phyloP scores from a whole-genome alignment of 2,329 filamentous ascomycete species.

The Alternaria hordeiaustralica region DNA sequence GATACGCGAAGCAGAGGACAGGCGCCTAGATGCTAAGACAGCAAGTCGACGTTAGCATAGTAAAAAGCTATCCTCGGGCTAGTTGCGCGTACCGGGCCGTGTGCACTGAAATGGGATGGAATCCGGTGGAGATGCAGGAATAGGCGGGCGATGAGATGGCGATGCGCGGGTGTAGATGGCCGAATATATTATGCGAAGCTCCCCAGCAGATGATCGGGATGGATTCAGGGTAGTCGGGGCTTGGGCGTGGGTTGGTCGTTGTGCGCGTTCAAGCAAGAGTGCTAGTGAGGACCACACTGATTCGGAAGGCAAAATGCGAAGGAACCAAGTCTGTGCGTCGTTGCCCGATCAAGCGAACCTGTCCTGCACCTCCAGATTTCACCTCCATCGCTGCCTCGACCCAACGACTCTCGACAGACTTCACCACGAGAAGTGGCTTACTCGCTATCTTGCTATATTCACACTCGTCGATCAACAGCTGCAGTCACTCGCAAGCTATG shows the following conservation, averaged over 20 bases:
- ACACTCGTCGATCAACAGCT: background rate
- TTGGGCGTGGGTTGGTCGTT: constrained; percentile 8
- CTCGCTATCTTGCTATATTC: background rate
- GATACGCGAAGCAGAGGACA: constrained; percentile 9
- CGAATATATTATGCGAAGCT: constrained; percentile 16
- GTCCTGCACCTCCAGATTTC: constrained; percentile 1
- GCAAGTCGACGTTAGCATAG: constrained; percentile 3
- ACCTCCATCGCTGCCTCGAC: background rate
- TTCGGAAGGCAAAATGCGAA: constrained; percentile 22
- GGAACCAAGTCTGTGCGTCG: constrained; percentile 17
- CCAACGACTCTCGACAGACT: background rate
- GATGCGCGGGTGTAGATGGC: constrained; percentile 18
- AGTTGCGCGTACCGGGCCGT: constrained; percentile 22
- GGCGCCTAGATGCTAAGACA: constrained; percentile 8
- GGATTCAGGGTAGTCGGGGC: constrained; percentile 6
- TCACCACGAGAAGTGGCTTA: background rate
- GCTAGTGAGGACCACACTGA: constrained; percentile 19
- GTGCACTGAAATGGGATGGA: constrained; percentile 18
- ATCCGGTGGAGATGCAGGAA: constrained; percentile 6
- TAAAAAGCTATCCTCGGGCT: background rate
- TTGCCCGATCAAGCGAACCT: constrained; percentile 19
- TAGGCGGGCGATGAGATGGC: constrained; percentile 11
- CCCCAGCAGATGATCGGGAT: constrained; percentile 20
- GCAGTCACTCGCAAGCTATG: background rate
- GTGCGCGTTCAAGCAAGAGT: constrained; percentile 18